These are phyloP conservation scores for Entrophospora sp. DNA, from an alignment of 192 early-diverging fungal genomes.

Conservation along the genomic window DNA sequence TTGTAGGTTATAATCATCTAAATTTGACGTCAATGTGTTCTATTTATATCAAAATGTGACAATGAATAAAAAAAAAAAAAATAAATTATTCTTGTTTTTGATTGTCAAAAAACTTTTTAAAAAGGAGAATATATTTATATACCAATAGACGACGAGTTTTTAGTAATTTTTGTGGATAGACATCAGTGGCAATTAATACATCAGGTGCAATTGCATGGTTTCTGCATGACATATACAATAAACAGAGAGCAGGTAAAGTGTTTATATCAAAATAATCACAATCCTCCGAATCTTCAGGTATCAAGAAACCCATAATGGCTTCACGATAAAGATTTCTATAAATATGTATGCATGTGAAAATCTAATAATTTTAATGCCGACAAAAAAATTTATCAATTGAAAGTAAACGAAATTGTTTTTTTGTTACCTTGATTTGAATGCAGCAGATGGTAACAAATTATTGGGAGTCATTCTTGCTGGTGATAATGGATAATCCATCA, in stretches of 20 bases:
- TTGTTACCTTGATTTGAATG: not conserved
- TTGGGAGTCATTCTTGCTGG: not conserved
- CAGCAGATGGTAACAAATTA: not conserved
- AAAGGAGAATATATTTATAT: not conserved
- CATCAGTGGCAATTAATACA: slow-evolving; percentile 28
- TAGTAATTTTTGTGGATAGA: slow-evolving; percentile 34
- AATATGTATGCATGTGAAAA: not conserved
- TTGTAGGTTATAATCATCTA: slow-evolving; percentile 6
- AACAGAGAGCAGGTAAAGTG: slow-evolving; percentile 26
- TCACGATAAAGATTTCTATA: slow-evolving; percentile 29
- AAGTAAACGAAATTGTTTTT: too few species aligned
- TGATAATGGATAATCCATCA: slow-evolving; percentile 1
- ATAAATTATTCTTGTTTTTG: not conserved
- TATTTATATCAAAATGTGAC: slow-evolving; percentile 1
- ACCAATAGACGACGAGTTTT: slow-evolving; percentile 28
- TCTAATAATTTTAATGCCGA: not conserved
- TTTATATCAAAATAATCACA: slow-evolving; percentile 20
- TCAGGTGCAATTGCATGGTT: slow-evolving; percentile 28
- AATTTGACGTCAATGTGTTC: slow-evolving; percentile 24
- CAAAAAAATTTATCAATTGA: too few species aligned
- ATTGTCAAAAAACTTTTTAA: not conserved
- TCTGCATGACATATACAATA: slow-evolving; percentile 29
- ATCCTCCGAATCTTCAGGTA: not conserved
- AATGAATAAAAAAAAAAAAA: not conserved
- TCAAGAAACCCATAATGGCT: slow-evolving; percentile 27